Evolutionary conservation across 352 stramenopile genomes (phyloP).

Genomic region (Pythium dissimile): DNA sequence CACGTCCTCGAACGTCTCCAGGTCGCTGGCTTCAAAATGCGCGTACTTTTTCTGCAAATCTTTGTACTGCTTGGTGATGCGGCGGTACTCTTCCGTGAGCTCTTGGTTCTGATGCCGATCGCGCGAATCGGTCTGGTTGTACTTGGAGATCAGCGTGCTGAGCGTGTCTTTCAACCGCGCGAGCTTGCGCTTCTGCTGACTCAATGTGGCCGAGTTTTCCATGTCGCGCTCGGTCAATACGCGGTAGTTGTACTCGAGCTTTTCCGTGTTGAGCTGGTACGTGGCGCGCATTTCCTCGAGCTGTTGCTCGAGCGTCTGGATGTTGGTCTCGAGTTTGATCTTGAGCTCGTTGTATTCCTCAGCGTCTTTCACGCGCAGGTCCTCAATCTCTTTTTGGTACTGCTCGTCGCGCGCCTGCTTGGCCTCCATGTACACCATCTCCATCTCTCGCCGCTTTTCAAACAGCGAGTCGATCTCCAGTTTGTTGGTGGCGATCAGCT

Average conservation of each 20-base stretch:
- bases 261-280: slow-evolving; percentile 96
- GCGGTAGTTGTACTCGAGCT: slow-evolving; percentile 96
- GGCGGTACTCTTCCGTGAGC: slow-evolving; percentile 92
- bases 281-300: slow-evolving; percentile 94
- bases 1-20: slow-evolving; percentile 84
- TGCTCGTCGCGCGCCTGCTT: slow-evolving; percentile 90
- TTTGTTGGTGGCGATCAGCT: slow-evolving; percentile 87
- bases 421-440: slow-evolving; percentile 92
- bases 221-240: slow-evolving; percentile 94
- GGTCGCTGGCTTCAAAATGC: slow-evolving; percentile 91
- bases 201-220: slow-evolving; percentile 92
- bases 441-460: slow-evolving; percentile 89
- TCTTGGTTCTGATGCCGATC: slow-evolving; percentile 90
- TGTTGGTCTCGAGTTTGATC: slow-evolving; percentile 96
- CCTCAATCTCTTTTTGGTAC: slow-evolving; percentile 90
- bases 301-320: slow-evolving; percentile 95
- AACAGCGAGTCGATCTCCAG: slow-evolving; percentile 92
- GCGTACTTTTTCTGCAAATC: slow-evolving; percentile 94
- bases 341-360: slow-evolving; percentile 96
- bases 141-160: slow-evolving; percentile 86
- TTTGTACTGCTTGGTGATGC: slow-evolving; percentile 94
- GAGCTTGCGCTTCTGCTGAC: slow-evolving; percentile 93
- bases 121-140: slow-evolving; percentile 88
- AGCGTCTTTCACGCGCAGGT: slow-evolving; percentile 85
- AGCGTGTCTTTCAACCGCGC: slow-evolving; percentile 91